A percentile compares a stretch with the other conserved stretches of the same genome.
phyloP scores from a whole-genome alignment of 768 basidiomycete species.

The Pleurotus salmoneostramineus region DNA sequence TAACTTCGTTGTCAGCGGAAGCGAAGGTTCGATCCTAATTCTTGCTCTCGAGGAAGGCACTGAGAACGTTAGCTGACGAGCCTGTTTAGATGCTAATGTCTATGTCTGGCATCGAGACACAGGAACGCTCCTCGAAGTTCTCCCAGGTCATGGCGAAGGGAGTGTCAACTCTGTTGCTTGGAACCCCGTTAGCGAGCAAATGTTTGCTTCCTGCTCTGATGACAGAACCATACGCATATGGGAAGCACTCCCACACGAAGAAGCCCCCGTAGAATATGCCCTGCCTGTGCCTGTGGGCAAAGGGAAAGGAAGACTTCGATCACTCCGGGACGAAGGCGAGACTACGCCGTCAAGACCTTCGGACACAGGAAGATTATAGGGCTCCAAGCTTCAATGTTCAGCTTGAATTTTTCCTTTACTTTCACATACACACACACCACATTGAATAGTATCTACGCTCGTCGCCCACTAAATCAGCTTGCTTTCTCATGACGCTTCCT shows the following conservation, averaged over 20 bases:
- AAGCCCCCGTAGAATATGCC: constrained; percentile 10
- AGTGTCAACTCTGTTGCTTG: constrained; percentile 96
- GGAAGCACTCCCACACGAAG: constrained; percentile 46
- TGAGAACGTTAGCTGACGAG: not conserved
- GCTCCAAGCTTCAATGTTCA: not conserved
- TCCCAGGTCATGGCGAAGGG: constrained; percentile 83
- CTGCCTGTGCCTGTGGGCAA: constrained; percentile 34
- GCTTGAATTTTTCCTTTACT: not conserved
- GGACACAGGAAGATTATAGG: constrained; percentile 8
- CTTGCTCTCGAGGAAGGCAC: not conserved
- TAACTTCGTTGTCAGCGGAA: constrained; percentile 89
- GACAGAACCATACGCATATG: constrained; percentile 90
- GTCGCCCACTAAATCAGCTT: not conserved
- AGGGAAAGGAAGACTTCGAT: constrained; percentile 61
- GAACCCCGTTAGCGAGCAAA: constrained; percentile 84
- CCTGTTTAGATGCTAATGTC: constrained; percentile 74
- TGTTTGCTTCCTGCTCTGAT: constrained; percentile 97
- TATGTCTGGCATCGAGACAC: constrained; percentile 95
- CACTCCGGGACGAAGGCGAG: constrained; percentile 34
- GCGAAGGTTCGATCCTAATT: constrained; percentile 68
- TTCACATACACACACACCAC: not conserved
- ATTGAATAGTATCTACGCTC: constrained; percentile 7
- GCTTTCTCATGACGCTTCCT: constrained; percentile 1
- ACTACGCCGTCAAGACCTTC: constrained; percentile 13
- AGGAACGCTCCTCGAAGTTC: constrained; percentile 78